These are phyloP conservation scores for Ajuga reptans DNA, from an alignment of 305 asterid genomes.

Conservation along the genomic window DNA sequence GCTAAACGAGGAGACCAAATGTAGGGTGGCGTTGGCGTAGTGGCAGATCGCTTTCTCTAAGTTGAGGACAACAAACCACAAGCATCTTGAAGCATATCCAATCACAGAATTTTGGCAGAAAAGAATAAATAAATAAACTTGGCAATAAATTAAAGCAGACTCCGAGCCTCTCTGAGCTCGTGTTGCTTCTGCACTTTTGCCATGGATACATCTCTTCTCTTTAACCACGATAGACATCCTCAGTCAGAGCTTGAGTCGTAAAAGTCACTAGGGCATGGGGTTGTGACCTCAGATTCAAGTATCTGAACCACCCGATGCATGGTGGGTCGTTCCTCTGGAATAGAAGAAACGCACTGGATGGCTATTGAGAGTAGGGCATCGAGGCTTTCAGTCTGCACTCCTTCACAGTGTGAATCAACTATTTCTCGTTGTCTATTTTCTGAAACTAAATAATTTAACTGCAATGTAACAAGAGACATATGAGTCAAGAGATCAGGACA, in stretches of 20 bases:
- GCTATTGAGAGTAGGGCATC: slow-evolving; percentile 69
- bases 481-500: not conserved
- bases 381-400: slow-evolving; percentile 62
- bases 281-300: slow-evolving; percentile 83
- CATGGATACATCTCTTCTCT: slow-evolving; percentile 17
- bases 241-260: slow-evolving; percentile 76
- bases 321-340: slow-evolving; percentile 87
- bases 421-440: slow-evolving; percentile 72
- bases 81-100: slow-evolving; percentile 26
- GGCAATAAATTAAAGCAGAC: slow-evolving; percentile 24
- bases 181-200: slow-evolving; percentile 26
- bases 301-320: slow-evolving; percentile 86
- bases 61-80: slow-evolving; percentile 19
- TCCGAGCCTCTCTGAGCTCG: slow-evolving; percentile 22
- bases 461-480: slow-evolving; percentile 23
- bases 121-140: slow-evolving; percentile 38
- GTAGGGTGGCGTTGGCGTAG: slow-evolving; percentile 3
- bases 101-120: slow-evolving; percentile 27
- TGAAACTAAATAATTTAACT: slow-evolving; percentile 59
- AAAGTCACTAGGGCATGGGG: slow-evolving; percentile 95
- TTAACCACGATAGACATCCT: slow-evolving; percentile 20
- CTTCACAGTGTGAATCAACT: slow-evolving; percentile 66
- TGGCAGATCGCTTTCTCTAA: slow-evolving; percentile 21
- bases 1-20: slow-evolving; percentile 9
- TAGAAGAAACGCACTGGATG: slow-evolving; percentile 75